Conservation (phyloP, 2,329 filamentous ascomycete species). For the Helotiales sp. region DNA sequence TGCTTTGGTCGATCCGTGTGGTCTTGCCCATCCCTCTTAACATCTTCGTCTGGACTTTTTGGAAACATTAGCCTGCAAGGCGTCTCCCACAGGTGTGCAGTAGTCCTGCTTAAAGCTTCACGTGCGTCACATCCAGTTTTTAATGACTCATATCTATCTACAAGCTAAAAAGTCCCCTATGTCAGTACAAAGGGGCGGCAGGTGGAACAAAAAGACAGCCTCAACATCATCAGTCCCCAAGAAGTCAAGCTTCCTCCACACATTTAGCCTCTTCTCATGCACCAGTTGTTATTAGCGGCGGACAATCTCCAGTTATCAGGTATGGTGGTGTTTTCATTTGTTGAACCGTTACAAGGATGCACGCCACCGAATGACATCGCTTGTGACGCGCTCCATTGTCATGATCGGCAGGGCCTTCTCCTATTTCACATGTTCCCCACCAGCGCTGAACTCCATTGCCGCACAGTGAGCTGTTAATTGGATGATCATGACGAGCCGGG, state of each 20-base stretch:
- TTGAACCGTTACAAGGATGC: background rate
- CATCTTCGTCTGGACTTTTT: background rate
- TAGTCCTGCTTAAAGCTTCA: background rate
- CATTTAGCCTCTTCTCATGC: background rate
- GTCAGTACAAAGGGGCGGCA: background rate
- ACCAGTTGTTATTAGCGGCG: background rate
- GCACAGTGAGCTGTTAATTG: slow-evolving; percentile 2
- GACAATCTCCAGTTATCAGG: slow-evolving; percentile 9
- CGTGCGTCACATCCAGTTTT: background rate
- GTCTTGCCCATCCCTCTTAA: background rate
- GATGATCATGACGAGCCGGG: slow-evolving; percentile 15
- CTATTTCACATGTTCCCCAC: background rate
- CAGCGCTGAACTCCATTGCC: background rate
- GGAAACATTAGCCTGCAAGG: background rate
- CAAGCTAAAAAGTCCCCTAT: background rate
- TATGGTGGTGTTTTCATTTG: background rate
- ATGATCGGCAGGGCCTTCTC: slow-evolving; percentile 29
- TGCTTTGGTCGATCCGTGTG: no score
- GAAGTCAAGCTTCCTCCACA: background rate
- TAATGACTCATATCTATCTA: background rate
- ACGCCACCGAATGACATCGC: slow-evolving; percentile 25
- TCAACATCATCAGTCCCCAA: background rate
- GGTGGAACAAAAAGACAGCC: background rate
- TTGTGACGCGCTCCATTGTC: slow-evolving; percentile 25
- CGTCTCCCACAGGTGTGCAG: background rate